Evolutionary conservation across 1,139 yeast genomes (phyloP), one percentile per base, ranked within the genome.

Genomic region (Taphrina populina): DNA sequence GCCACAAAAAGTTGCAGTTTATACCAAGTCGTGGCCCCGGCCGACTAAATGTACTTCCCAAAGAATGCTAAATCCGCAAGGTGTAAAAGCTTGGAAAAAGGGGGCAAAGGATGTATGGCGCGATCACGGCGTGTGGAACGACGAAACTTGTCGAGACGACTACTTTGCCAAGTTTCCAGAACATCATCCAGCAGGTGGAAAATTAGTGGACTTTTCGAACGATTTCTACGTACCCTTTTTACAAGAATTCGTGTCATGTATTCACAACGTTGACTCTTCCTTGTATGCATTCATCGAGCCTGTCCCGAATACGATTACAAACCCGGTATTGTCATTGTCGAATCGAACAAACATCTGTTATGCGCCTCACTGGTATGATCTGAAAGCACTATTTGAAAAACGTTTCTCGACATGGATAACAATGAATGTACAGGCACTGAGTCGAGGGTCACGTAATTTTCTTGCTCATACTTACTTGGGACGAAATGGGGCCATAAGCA

Each of bases 281-380:
- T 37, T 46, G 21, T 52, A 21, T 26, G 29, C 30, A 7, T 30
- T 52, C 17, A 17, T 44, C 17, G 57, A 52, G 33, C 57, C 57
- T 17, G 30, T 52, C 27, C 57, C 57, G 11, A 52, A 52, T 21
- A 23, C 26, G 13, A 15, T 23, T 10, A 17, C n/a, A 4, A 17
- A 19, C 13, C 36, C 47, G 6, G 5, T 43, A 19, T 13, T 10
- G 13, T 10, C 11, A 4, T 30, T 43, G 4, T 8, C 13, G 20
- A 17, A n/a, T 13, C n/a, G 4, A 13, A 15, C 26, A 15, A 30
- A 49, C 17, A 35, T 34, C 27, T 52, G 56, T 36, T 52, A 19
- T 37, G 57, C 57, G 4, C 57, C 57, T 6, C 97, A 90, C 69
- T 90, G 83, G 66, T 90, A 90, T 65, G 57, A 52, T 30, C 36